Evolutionary conservation across 208 protist genomes (phyloP), one percentile per base, ranked within the genome.

Genomic region (Leishmania arabica): DNA sequence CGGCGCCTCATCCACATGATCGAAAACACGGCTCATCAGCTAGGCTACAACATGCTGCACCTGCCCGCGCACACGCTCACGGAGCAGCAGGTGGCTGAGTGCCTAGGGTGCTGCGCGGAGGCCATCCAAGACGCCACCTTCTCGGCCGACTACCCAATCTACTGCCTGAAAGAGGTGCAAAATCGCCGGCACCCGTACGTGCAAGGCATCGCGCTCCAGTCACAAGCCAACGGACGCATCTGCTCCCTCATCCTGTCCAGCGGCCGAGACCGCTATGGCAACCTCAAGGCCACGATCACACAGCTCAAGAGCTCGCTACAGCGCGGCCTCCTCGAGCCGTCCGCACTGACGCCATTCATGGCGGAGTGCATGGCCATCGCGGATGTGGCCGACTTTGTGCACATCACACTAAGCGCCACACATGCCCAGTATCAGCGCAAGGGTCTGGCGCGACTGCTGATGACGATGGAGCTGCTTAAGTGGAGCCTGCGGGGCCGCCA

Each of bases 391-490:
- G 92, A 95, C 79, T 93, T 97, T 82, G 92, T 97, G 13, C 93
- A 97, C 86, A 89, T 97, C 69, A 95, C 90, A 42, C 86, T 97
- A 64, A 95, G 87, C 82, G 93, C 93, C n/a, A 97, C 93, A 27
- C 92, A 95, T 77, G 62, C 65, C 5, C 56, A 79, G 31, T 87
- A 92, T 60, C 92, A 93, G 69, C 82, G 87, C 7, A 56, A 82
- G 27, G 89, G 91, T 6, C 90, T 97, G 15, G 93, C 93, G 13
- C 77, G 84, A 11, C 86, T 95, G 74, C 85, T 97, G 19, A 92
- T 97, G 89, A 70, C 86, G 72, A 78, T 95, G 70, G 93, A 97
- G 13, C 84, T 97, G 27, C 78, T 95, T 15, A 91, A 91, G 69
- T 97, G 93, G 93, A 89, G 86, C 19, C 85, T 95, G 47, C 90